Base-by-base conservation (phyloP, 768 basidiomycete genomes). In the Mycena metata region DNA sequence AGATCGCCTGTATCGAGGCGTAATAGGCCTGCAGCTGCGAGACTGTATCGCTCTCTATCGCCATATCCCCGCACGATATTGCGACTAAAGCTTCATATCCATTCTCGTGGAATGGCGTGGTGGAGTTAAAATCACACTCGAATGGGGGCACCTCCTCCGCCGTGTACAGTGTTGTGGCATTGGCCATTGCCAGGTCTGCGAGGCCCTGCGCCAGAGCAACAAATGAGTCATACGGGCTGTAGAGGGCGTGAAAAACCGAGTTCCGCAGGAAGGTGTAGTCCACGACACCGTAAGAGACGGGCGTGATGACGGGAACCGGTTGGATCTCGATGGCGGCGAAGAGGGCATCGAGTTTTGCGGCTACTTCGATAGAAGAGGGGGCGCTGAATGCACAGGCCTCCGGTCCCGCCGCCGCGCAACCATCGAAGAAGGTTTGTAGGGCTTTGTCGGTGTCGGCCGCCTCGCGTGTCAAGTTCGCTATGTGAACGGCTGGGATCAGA, bases 371-470 rank as follows among this genome's bases (percentile, higher is more conserved):
- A 3, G 83, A 71, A 3, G 76, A 77, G 0, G 79, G 74, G 16
- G 82, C 82, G 71, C 80, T 80, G 72, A 85, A 83, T 9, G 79
- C 58, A 67, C 83, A 84, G 1, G 49, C 45, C 16, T 61, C 57
- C 1, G 81, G 80, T 2, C 83, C 84, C 0, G 81, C 83, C 0
- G 75, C 73, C 36, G 75, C 75, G 63, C 83, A 84, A 24, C 73
- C 75, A 8, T 73, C 72, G 56, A 78, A 82, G 69, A 85, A 84
- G 10, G 57, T 64, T 23, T 79, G 73, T 59, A 83, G 65, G 0
- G 76, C 75, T 70, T 82, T 80, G 43, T 81, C 76, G 5, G 82
- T 79, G 62, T 84, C 82, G 2, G n/a, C 23, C n/a, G 35, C 21
- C 23, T 39, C 30, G 26, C 43, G n/a, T 24, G 64, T 43, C 56